phyloP scores from a whole-genome alignment of 2,329 filamentous ascomycete species.

The Colletotrichum limetticola region DNA sequence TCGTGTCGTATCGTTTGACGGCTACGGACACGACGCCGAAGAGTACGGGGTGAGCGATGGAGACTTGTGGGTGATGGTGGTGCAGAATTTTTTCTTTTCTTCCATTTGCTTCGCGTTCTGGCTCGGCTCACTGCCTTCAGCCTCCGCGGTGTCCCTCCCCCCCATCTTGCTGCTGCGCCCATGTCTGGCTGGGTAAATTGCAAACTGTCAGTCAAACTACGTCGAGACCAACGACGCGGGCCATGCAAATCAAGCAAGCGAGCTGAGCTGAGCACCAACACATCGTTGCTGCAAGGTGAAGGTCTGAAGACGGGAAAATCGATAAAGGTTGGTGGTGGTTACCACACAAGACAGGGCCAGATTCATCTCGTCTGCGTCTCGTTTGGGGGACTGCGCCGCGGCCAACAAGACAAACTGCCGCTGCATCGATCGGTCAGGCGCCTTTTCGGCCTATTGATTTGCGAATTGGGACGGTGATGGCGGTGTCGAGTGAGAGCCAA shows the following conservation, averaged over 20 bases:
- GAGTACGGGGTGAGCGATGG: background rate
- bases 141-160: background rate
- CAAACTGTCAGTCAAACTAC: background rate
- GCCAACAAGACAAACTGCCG: background rate
- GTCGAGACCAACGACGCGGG: background rate
- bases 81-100: background rate
- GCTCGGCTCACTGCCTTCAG: background rate
- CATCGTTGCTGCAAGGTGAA: background rate
- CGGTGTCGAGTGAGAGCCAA: background rate
- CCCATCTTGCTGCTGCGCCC: too few species aligned
- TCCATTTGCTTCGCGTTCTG: background rate
- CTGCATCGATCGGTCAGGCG: background rate
- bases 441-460: background rate
- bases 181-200: background rate
- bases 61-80: background rate
- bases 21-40: background rate
- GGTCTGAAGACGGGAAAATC: background rate
- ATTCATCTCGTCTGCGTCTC: background rate
- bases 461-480: background rate
- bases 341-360: background rate
- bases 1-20: background rate
- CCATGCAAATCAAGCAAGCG: background rate
- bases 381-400: background rate
- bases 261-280: background rate
- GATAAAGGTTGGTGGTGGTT: background rate